Evolutionary conservation across 495 filamentous ascomycete species (phyloP).

Genomic region (Achaetomiella virescens): DNA sequence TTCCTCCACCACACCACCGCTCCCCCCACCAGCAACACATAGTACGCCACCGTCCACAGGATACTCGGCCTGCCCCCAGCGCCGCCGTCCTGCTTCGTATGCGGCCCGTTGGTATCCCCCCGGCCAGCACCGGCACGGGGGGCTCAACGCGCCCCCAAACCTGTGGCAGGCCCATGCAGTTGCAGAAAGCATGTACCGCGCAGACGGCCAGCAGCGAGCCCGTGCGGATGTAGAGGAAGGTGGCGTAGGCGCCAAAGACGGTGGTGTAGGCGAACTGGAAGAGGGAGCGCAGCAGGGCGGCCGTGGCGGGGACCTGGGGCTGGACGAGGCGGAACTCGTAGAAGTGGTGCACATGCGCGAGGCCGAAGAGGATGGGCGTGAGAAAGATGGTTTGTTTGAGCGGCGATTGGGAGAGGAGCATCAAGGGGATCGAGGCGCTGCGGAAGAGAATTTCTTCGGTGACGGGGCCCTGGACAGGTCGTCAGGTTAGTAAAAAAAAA

Average conservation of each 20-base stretch:
- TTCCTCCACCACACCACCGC: slow-evolving; percentile 60
- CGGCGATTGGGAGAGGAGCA: slow-evolving; percentile 63
- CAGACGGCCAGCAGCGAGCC: slow-evolving; percentile 70
- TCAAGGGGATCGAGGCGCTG: slow-evolving; percentile 71
- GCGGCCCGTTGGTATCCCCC: not conserved
- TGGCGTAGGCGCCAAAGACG: slow-evolving; percentile 85
- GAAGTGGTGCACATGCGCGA: slow-evolving; percentile 92
- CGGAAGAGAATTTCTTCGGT: slow-evolving; percentile 95
- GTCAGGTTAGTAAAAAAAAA: not conserved
- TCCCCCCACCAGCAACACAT: slow-evolving; percentile 64
- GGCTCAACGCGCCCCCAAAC: slow-evolving; percentile 71
- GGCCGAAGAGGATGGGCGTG: slow-evolving; percentile 85
- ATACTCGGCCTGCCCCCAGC: slow-evolving; percentile 7
- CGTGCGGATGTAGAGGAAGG: slow-evolving; percentile 83
- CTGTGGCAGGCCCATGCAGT: slow-evolving; percentile 82
- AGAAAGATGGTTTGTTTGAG: slow-evolving; percentile 62
- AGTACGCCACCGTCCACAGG: slow-evolving; percentile 74
- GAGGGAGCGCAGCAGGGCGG: slow-evolving; percentile 60
- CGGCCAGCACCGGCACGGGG: slow-evolving; percentile 6
- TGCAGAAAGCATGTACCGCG: slow-evolving; percentile 81
- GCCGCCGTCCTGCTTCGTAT: not conserved
- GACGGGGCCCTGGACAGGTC: slow-evolving; percentile 59
- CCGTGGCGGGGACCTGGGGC: slow-evolving; percentile 55
- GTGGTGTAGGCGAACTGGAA: slow-evolving; percentile 92
- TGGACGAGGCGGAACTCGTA: slow-evolving; percentile 87